Base-by-base conservation (phyloP, 257 asterid genomes). In the Solanum ossicruentum region DNA sequence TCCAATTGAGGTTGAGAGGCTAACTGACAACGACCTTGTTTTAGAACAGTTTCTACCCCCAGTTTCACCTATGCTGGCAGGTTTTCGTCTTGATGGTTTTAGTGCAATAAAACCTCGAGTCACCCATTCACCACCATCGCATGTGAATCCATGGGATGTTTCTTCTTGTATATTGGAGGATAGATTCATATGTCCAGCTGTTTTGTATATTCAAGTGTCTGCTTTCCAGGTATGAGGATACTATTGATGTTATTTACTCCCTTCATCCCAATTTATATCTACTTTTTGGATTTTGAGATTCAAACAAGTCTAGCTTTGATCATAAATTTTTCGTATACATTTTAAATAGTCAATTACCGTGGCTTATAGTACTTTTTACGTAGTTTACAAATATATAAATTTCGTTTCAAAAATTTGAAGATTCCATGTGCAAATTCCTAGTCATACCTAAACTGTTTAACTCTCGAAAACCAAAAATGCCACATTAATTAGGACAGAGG, bases 21-120 rank as follows among this genome's bases (percentile, higher is more conserved):
- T 91, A 88, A 85, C 88, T 7, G 92, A 89, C 85, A 90, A 91
- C 84, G 98, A 94, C 88, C 98, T 95, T 90, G 94, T 94, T 82
- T 88, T 97, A 86, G 99, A 97, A 87, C 99, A 93, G 88, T 97
- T 89, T 85, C 85, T 94, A 47, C 87, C 97, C 78, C 94, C 96
- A 32, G 92, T 90, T 89, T 93, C 98, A 81, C 99, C 98, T 83
- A 89, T 89, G 91, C 86, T 95, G 90, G 96, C 98, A 82, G 99
- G 99, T 78, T 97, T 97, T 90, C 99, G 98, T 60, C 88, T 97
- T 84, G 99, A 96, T 86, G 98, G 96, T 87, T 92, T 97, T 88
- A 91, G 92, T 88, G 95, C 95, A 36, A 93, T 97, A 88, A 97
- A 92, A 91, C 95, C 90, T 85, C 91, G 97, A 61, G 92, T 92